phyloP scores from a whole-genome alignment of 306 rosid species.

The Cicer chorassanicum region DNA sequence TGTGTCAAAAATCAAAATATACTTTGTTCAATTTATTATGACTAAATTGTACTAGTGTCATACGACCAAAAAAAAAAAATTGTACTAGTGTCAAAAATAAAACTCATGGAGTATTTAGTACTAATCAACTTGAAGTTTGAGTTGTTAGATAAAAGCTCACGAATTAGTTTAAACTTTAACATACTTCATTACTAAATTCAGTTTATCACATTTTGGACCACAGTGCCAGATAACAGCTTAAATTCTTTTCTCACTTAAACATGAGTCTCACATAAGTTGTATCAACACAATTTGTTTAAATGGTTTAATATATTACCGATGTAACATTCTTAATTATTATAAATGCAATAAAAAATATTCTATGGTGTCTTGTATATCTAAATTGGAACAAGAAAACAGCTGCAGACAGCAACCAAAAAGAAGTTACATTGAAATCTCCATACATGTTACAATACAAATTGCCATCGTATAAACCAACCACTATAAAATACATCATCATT shows the following conservation, averaged over 20 bases:
- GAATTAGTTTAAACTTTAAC: not conserved
- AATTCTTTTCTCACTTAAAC: not conserved
- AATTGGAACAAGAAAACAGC: not conserved
- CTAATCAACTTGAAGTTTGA: too few relatives aligned
- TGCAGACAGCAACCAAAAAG: not conserved
- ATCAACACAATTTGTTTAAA: not conserved
- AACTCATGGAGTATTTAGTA: too few relatives aligned
- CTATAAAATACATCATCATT: constrained; percentile 17
- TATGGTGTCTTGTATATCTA: not conserved
- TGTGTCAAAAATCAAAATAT: too few relatives aligned
- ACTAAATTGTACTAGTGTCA: too few relatives aligned
- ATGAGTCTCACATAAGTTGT: not conserved
- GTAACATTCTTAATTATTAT: not conserved
- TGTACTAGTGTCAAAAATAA: too few relatives aligned
- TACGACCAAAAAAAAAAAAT: too few relatives aligned
- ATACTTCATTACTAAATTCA: not conserved
- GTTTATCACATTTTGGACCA: not conserved
- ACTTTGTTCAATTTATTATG: too few relatives aligned
- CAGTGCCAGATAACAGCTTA: not conserved
- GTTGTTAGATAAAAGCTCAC: too few relatives aligned
- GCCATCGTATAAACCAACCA: not conserved
- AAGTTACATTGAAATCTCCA: constrained; percentile 29
- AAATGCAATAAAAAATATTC: not conserved
- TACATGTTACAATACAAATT: not conserved
- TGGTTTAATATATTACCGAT: not conserved